Percentiles rank a stretch among this genome's conserved stretches.
These are phyloP conservation scores for Saturnispora quitensis DNA, from an alignment of 805 yeast species.

Conservation along the genomic window DNA sequence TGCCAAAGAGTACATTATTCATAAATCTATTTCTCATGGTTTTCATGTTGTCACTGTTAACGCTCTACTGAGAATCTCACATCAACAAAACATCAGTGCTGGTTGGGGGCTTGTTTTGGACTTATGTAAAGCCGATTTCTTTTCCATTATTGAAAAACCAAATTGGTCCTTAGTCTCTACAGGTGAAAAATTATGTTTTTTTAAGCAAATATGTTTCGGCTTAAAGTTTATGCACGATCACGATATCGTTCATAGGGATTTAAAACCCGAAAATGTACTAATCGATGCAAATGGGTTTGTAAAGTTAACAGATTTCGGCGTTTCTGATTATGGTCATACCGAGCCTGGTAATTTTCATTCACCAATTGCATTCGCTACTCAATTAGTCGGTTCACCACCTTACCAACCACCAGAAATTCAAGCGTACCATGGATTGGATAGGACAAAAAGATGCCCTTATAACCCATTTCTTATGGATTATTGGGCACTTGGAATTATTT, in stretches of 20 bases:
- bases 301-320: constrained; percentile 92
- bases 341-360: constrained; percentile 44
- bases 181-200: constrained; percentile 55
- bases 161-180: constrained; percentile 44
- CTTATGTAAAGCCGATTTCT: constrained; percentile 51
- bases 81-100: constrained; percentile 43
- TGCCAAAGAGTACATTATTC: constrained; percentile 59
- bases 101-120: constrained; percentile 82
- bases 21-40: constrained; percentile 43
- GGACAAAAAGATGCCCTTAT: constrained; percentile 30
- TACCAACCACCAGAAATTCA: constrained; percentile 77
- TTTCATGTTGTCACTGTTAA: constrained; percentile 57
- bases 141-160: constrained; percentile 45
- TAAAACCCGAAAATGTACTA: constrained; percentile 88
- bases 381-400: constrained; percentile 77
- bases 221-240: constrained; percentile 58
- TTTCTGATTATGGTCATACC: constrained; percentile 61
- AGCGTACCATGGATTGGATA: constrained; percentile 34
- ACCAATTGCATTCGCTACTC: constrained; percentile 31
- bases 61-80: constrained; percentile 50
- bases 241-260: constrained; percentile 86
- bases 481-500: constrained; percentile 68
- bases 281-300: constrained; percentile 48
- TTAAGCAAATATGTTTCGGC: constrained; percentile 64
- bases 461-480: constrained; percentile 66